These are phyloP conservation scores for Lithospermum erythrorhizon DNA, from an alignment of 257 asterid genomes.

Conservation along the genomic window DNA sequence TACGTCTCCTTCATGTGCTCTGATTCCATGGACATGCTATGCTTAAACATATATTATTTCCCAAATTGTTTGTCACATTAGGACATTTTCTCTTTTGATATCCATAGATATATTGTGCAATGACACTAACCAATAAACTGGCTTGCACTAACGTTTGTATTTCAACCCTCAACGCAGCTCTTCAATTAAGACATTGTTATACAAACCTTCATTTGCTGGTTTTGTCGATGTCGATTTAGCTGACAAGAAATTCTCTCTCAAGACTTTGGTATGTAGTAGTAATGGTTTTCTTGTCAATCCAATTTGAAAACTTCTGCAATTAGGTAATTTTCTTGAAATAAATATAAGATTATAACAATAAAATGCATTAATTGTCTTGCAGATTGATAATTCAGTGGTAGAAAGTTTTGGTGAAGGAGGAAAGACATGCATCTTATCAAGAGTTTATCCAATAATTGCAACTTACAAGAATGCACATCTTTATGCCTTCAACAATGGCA, in stretches of 20 bases:
- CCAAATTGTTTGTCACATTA: too few relatives aligned
- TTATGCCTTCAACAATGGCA: conserved; percentile 31
- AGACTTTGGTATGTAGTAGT: conserved; percentile 21
- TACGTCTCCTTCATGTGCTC: conserved; percentile 3
- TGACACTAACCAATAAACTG: neutral
- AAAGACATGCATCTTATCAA: conserved; percentile 27
- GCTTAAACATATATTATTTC: too few relatives aligned
- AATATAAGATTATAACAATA: too few relatives aligned
- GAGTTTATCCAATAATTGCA: conserved; percentile 34
- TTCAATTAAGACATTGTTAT: conserved; percentile 14
- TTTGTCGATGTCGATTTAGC: conserved; percentile 19
- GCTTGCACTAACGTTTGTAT: neutral
- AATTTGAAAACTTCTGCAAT: neutral
- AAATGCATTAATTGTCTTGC: neutral
- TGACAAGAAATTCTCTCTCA: conserved; percentile 21
- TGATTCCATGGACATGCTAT: too few relatives aligned
- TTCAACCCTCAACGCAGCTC: conserved; percentile 14
- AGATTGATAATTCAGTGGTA: conserved; percentile 39
- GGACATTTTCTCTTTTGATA: too few relatives aligned
- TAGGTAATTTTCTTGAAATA: neutral
- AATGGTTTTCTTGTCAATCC: neutral
- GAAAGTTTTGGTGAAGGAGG: conserved; percentile 38
- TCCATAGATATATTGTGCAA: too few relatives aligned
- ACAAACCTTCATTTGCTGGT: conserved; percentile 34
- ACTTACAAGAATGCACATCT: conserved; percentile 19